Percentiles rank a stretch among this genome's conserved stretches.
Conservation (phyloP, 1,284 basidiomycete genomes). For the Naganishia cerealis region DNA sequence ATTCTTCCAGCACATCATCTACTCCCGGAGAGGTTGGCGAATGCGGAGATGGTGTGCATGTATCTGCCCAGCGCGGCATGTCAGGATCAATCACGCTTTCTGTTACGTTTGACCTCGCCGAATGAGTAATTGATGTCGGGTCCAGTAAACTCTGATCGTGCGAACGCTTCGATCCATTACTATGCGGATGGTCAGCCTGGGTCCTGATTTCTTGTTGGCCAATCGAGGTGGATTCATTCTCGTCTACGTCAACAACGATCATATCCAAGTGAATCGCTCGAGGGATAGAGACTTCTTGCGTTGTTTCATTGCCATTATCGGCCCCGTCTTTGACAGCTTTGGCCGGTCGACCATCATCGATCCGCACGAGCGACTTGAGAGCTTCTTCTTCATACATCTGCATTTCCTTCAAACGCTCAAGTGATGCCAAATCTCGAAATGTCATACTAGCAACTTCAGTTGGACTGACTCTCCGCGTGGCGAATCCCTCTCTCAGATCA, state of each 20-base stretch:
- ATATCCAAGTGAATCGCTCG: slow-evolving; percentile 9
- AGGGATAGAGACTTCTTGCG: slow-evolving; percentile 9
- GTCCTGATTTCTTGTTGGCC: not conserved
- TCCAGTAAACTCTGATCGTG: not conserved
- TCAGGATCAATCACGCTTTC: not conserved
- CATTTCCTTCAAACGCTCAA: slow-evolving; percentile 29
- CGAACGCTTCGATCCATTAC: not conserved
- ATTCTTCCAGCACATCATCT: not conserved
- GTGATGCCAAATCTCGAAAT: slow-evolving; percentile 30
- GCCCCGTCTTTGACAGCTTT: slow-evolving; percentile 18
- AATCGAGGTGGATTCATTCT: not conserved
- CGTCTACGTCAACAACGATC: slow-evolving; percentile 17
- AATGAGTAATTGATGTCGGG: not conserved
- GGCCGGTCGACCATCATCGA: slow-evolving; percentile 20
- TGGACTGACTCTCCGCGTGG: slow-evolving; percentile 19
- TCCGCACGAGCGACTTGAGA: slow-evolving; percentile 30
- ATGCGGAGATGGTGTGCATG: not conserved
- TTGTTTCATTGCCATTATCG: slow-evolving; percentile 15
- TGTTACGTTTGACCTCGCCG: not conserved
- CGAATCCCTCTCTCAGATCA: slow-evolving; percentile 29
- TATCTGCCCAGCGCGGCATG: not conserved
- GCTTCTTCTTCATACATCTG: slow-evolving; percentile 24
- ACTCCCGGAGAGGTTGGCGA: not conserved
- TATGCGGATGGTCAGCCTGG: not conserved
- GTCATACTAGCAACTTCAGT: slow-evolving; percentile 27